phyloP scores from a whole-genome alignment of 495 filamentous ascomycete species.

The Neurospora tetraspora region DNA sequence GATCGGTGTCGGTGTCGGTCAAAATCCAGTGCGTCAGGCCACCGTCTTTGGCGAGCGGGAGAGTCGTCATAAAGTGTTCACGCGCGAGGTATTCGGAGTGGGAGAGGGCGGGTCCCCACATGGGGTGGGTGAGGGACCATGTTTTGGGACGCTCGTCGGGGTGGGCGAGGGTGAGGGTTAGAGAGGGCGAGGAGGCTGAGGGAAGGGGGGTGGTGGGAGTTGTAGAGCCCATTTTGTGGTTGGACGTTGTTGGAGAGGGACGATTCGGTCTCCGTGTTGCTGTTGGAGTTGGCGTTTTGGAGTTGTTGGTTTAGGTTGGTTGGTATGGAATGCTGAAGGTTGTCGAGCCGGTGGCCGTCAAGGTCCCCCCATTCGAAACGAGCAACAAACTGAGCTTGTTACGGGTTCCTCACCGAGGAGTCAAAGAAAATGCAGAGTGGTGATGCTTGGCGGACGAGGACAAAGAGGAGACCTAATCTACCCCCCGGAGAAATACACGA shows the following conservation, averaged over 20 bases:
- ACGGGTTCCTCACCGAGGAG: not conserved
- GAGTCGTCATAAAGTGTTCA: conserved; percentile 59
- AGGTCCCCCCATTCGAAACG: not conserved
- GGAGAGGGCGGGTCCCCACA: conserved; percentile 62
- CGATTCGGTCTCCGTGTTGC: too few species aligned
- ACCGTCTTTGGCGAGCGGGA: conserved; percentile 58
- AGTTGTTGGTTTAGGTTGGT: not conserved
- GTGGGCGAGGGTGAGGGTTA: conserved; percentile 61
- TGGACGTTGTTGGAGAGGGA: too few species aligned
- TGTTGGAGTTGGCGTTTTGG: too few species aligned
- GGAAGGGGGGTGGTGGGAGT: conserved; percentile 34
- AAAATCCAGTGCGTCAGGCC: conserved; percentile 82
- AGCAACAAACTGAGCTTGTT: not conserved
- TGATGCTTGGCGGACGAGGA: not conserved
- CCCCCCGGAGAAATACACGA: not conserved
- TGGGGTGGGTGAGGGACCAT: conserved; percentile 55
- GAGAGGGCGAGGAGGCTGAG: conserved; percentile 44
- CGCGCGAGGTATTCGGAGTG: conserved; percentile 64
- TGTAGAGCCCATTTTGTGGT: conserved; percentile 20
- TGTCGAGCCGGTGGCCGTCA: not conserved
- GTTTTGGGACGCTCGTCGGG: conserved; percentile 50
- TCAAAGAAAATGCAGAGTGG: not conserved
- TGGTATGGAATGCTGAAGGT: not conserved
- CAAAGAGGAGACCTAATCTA: not conserved
- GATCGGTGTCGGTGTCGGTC: conserved; percentile 36